A percentile compares a stretch with the other conserved stretches of the same genome.
Evolutionary conservation across 2,329 filamentous ascomycete species (phyloP).

Genomic region (Cryoendolithus antarcticus): DNA sequence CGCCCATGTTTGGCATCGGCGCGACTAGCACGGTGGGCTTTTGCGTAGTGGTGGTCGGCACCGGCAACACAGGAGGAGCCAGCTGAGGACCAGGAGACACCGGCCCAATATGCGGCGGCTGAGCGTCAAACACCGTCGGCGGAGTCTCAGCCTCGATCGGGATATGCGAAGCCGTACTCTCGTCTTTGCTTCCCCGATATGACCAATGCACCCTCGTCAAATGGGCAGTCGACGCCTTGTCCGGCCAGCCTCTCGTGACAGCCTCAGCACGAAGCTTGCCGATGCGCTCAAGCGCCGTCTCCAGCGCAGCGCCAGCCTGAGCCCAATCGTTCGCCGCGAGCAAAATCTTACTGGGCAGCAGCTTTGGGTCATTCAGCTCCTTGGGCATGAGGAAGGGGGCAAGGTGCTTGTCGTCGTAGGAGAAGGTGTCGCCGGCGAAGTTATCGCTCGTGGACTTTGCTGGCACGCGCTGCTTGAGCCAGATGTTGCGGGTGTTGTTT

Average conservation of each 20-base stretch:
- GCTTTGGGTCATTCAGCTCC: slow-evolving; percentile 17
- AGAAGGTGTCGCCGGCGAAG: slow-evolving; percentile 20
- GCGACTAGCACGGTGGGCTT: not conserved
- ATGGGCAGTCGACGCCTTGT: slow-evolving; percentile 7
- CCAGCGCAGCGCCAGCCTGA: slow-evolving; percentile 33
- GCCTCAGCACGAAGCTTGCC: slow-evolving; percentile 22
- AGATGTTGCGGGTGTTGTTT: slow-evolving; percentile 11
- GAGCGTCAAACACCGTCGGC: slow-evolving; percentile 7
- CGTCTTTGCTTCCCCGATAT: not conserved
- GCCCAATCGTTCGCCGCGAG: slow-evolving; percentile 26
- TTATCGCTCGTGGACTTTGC: slow-evolving; percentile 10
- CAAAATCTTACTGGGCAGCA: slow-evolving; percentile 25
- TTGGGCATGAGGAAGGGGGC: slow-evolving; percentile 26
- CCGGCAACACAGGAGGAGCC: slow-evolving; percentile 1
- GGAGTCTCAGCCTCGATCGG: slow-evolving; percentile 1
- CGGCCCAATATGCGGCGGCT: slow-evolving; percentile 5
- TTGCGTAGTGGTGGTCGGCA: not conserved
- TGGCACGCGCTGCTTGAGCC: slow-evolving; percentile 10
- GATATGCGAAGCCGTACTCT: slow-evolving; percentile 1
- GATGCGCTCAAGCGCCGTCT: slow-evolving; percentile 28
- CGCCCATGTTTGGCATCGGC: not conserved
- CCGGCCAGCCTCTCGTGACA: slow-evolving; percentile 20
- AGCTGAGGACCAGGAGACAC: slow-evolving; percentile 6
- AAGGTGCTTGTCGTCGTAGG: slow-evolving; percentile 26
- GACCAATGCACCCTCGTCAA: slow-evolving; percentile 2